phyloP scores from a whole-genome alignment of 2,329 filamentous ascomycete genomes.

The Beauveria rudraprayagi region DNA sequence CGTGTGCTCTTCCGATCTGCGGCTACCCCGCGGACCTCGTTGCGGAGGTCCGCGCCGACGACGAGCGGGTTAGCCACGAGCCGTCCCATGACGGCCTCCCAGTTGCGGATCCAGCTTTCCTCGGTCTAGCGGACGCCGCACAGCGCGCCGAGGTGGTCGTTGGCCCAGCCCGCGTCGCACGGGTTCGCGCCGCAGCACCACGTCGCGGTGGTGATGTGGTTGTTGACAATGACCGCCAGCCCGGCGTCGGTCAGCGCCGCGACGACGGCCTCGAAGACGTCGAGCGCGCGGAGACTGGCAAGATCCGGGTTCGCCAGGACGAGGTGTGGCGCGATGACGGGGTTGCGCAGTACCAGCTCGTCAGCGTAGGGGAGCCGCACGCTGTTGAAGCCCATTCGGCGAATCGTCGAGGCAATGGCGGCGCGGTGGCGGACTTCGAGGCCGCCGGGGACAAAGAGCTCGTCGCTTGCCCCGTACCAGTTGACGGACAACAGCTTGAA shows the following conservation, averaged over 20 bases:
- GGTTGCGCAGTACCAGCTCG: constrained; percentile 56
- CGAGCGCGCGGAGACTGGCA: constrained; percentile 46
- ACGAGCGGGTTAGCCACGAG: constrained; percentile 52
- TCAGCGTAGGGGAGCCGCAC: constrained; percentile 62
- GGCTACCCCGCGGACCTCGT: constrained; percentile 64
- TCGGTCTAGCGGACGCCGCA: constrained; percentile 57
- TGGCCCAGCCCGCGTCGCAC: constrained; percentile 60
- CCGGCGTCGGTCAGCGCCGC: constrained; percentile 52
- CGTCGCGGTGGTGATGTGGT: constrained; percentile 60
- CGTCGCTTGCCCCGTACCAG: constrained; percentile 64
- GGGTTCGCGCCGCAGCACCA: constrained; percentile 64
- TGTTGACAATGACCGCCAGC: constrained; percentile 58
- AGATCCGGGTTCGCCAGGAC: constrained; percentile 55
- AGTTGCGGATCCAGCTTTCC: constrained; percentile 58
- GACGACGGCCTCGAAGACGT: constrained; percentile 53
- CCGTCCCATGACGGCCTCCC: constrained; percentile 55
- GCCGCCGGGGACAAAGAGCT: constrained; percentile 56
- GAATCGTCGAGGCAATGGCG: constrained; percentile 52
- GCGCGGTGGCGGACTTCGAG: constrained; percentile 55
- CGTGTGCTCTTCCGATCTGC: no score
- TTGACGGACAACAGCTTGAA: constrained; percentile 59
- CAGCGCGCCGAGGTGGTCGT: constrained; percentile 51
- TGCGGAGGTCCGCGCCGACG: constrained; percentile 58
- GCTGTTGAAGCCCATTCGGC: constrained; percentile 59
- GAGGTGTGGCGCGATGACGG: constrained; percentile 38